Evolutionary conservation across 2,329 filamentous ascomycete genomes (phyloP).

Genomic region (Byssothecium circinans): DNA sequence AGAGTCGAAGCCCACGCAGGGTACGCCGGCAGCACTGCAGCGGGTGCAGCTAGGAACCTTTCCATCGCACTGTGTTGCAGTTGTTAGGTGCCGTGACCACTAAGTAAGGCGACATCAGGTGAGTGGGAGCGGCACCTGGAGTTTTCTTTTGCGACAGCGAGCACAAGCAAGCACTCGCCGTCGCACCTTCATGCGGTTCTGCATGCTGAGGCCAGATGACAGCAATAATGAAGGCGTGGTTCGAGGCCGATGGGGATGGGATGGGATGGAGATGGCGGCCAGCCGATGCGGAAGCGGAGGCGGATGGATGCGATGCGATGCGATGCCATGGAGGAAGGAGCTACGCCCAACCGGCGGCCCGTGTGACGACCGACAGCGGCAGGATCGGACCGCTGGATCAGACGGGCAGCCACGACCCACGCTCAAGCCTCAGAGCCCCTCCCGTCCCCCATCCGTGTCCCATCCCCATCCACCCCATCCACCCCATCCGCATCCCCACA

Average conservation of each 20-base stretch:
- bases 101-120: conserved; percentile 10
- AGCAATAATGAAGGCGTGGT: conserved; percentile 12
- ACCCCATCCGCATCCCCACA: not conserved
- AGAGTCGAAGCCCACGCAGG: conserved; percentile 41
- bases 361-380: not conserved
- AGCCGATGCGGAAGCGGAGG: not conserved
- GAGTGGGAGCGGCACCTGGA: conserved; percentile 25
- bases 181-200: conserved; percentile 38
- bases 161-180: conserved; percentile 41
- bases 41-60: conserved; percentile 40
- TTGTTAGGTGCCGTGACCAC: conserved; percentile 17
- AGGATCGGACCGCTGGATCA: too few species aligned
- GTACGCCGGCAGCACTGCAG: conserved; percentile 34
- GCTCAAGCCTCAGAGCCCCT: not conserved
- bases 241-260: conserved; percentile 25
- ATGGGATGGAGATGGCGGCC: conserved; percentile 10
- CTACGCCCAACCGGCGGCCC: conserved; percentile 20
- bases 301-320: conserved; percentile 7
- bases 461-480: not conserved
- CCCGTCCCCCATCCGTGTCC: too few species aligned
- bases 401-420: too few species aligned
- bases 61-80: conserved; percentile 35
- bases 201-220: conserved; percentile 25
- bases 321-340: conserved; percentile 1
- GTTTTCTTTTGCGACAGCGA: conserved; percentile 39